These are phyloP conservation scores for Sanguinoderma infundibulare DNA, from an alignment of 1,284 basidiomycete species.

Conservation along the genomic window DNA sequence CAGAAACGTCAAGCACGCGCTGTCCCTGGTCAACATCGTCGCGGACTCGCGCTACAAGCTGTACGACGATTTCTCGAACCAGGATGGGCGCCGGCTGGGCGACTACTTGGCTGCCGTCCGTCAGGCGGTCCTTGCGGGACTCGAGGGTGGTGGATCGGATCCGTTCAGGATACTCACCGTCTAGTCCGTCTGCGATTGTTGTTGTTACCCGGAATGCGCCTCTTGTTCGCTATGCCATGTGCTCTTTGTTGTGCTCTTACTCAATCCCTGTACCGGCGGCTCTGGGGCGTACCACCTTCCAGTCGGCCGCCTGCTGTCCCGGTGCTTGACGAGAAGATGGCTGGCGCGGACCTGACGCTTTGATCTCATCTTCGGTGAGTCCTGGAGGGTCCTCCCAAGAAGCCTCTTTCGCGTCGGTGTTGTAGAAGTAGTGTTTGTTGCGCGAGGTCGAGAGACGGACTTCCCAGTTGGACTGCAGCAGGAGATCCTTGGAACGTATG, in stretches of 20 bases:
- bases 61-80: conserved; percentile 84
- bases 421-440: conserved; percentile 89
- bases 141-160: conserved; percentile 77
- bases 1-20: conserved; percentile 82
- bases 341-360: conserved; percentile 83
- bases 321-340: conserved; percentile 95
- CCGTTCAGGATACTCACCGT: conserved; percentile 57
- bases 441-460: conserved; percentile 84
- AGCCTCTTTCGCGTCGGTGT: conserved; percentile 72
- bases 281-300: conserved; percentile 83
- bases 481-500: not conserved
- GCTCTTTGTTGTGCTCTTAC: too few species aligned
- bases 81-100: conserved; percentile 57
- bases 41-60: conserved; percentile 89
- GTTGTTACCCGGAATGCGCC: too few species aligned
- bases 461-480: conserved; percentile 59
- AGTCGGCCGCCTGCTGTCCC: conserved; percentile 85
- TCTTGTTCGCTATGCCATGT: too few species aligned
- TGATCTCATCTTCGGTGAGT: conserved; percentile 66
- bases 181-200: too few species aligned
- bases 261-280: too few species aligned
- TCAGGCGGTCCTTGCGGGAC: conserved; percentile 67
- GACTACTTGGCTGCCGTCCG: conserved; percentile 78
- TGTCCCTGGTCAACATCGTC: conserved; percentile 83
- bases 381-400: conserved; percentile 83